phyloP scores from a whole-genome alignment of 345 rosid species.

The Eucalyptus pauciflora region DNA sequence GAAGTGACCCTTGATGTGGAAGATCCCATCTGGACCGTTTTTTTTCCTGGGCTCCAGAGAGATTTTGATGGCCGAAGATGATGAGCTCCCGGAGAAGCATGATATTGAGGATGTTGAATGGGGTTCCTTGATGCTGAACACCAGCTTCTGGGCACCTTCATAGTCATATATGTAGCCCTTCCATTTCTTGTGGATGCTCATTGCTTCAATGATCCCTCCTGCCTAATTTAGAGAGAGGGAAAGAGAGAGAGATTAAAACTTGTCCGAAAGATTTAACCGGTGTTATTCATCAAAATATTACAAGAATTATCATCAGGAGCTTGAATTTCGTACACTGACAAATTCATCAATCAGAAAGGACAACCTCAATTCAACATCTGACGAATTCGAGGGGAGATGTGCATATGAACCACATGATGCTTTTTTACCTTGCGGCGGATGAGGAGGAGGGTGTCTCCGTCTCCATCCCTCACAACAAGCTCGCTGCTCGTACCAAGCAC shows the following conservation, averaged over 20 bases:
- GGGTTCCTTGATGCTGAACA: slow-evolving; percentile 63
- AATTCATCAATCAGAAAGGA: background rate
- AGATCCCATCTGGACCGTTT: slow-evolving; percentile 15
- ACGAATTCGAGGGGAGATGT: background rate
- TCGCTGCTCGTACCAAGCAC: slow-evolving; percentile 55
- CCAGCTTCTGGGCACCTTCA: slow-evolving; percentile 47
- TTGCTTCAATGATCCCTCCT: slow-evolving; percentile 65
- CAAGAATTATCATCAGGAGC: background rate
- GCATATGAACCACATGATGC: background rate
- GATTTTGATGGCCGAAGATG: slow-evolving; percentile 17
- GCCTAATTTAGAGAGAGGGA: background rate
- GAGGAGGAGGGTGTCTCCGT: slow-evolving; percentile 55
- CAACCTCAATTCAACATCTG: background rate
- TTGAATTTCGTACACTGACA: background rate
- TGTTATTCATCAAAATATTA: background rate
- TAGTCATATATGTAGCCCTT: slow-evolving; percentile 53
- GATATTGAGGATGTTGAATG: background rate
- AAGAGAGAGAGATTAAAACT: background rate
- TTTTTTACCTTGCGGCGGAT: slow-evolving; percentile 57
- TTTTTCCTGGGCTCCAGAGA: slow-evolving; percentile 10
- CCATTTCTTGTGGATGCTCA: slow-evolving; percentile 62
- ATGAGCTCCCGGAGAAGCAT: slow-evolving; percentile 14
- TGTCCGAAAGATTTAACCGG: background rate
- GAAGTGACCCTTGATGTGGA: slow-evolving; percentile 53
- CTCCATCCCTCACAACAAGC: slow-evolving; percentile 35